Percentiles rank a stretch among this genome's conserved stretches.
phyloP scores from a whole-genome alignment of 2,329 filamentous ascomycete genomes.

The Verticillium zaregamsianum region DNA sequence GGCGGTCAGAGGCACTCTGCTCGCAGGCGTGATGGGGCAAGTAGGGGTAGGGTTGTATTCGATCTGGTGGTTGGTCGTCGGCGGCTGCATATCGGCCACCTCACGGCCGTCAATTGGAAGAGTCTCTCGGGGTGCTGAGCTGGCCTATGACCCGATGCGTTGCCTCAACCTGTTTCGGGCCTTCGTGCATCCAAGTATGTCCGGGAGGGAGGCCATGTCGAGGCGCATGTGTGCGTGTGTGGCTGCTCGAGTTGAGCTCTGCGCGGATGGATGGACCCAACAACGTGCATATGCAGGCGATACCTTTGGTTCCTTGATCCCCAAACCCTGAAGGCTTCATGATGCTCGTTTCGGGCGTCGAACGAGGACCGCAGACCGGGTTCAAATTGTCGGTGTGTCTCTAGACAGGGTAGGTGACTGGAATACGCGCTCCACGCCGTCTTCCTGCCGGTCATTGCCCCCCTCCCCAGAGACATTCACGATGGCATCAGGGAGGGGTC shows the following conservation, averaged over 20 bases:
- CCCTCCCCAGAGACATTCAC: no score
- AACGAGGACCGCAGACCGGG: neutral
- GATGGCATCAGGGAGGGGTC: no score
- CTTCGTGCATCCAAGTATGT: neutral
- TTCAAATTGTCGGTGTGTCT: neutral
- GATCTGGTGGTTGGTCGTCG: neutral
- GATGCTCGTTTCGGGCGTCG: neutral
- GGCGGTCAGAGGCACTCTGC: neutral
- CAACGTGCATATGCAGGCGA: neutral
- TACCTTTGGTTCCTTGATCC: neutral
- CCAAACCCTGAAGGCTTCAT: neutral
- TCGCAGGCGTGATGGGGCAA: neutral
- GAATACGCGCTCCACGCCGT: no score
- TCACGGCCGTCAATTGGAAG: neutral
- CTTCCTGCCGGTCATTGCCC: no score
- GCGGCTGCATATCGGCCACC: neutral
- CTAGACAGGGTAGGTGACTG: no score
- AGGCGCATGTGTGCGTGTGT: no score
- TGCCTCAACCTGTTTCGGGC: neutral
- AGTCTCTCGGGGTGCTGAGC: neutral
- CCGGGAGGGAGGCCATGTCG: neutral
- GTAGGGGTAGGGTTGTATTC: neutral
- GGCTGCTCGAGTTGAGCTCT: no score
- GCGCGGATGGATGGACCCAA: no score
- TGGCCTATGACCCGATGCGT: neutral